Evolutionary conservation across 1,284 basidiomycete species (phyloP).

Genomic region (Neotropicomus parvogracilis): DNA sequence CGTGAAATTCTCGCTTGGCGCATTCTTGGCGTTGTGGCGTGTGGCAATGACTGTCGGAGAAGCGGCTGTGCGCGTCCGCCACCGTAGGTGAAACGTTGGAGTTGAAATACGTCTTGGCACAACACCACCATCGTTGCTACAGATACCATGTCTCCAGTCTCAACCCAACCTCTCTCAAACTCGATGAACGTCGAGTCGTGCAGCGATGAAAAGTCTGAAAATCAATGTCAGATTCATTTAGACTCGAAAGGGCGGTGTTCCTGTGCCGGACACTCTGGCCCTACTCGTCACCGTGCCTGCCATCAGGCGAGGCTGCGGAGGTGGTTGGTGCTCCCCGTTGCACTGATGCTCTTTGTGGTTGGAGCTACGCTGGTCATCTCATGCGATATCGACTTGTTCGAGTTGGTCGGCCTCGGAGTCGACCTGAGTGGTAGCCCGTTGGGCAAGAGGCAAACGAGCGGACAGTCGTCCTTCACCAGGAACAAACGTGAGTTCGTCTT

Average conservation of each 20-base stretch:
- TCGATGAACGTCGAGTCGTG: conserved; percentile 19
- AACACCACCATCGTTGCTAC: conserved; percentile 13
- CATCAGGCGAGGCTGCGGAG: conserved; percentile 38
- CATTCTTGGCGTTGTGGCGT: too few species aligned
- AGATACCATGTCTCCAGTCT: conserved; percentile 26
- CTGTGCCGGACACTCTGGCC: conserved; percentile 16
- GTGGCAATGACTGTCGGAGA: conserved; percentile 7
- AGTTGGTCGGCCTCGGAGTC: conserved; percentile 20
- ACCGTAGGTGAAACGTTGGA: not conserved
- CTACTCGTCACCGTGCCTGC: conserved; percentile 32
- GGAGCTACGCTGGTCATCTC: conserved; percentile 33
- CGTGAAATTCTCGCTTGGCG: too few species aligned
- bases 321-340: conserved; percentile 34
- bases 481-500: conserved; percentile 36
- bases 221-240: conserved; percentile 29
- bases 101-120: not conserved
- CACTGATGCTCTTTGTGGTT: conserved; percentile 32
- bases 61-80: not conserved
- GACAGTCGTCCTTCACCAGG: conserved; percentile 35
- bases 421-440: conserved; percentile 23
- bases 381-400: conserved; percentile 29
- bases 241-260: conserved; percentile 19
- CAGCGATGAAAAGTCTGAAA: conserved; percentile 18
- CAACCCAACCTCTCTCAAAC: conserved; percentile 25
- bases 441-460: conserved; percentile 33